Base-by-base conservation (phyloP, 2,329 filamentous ascomycete genomes). In the Massarina eburnea region DNA sequence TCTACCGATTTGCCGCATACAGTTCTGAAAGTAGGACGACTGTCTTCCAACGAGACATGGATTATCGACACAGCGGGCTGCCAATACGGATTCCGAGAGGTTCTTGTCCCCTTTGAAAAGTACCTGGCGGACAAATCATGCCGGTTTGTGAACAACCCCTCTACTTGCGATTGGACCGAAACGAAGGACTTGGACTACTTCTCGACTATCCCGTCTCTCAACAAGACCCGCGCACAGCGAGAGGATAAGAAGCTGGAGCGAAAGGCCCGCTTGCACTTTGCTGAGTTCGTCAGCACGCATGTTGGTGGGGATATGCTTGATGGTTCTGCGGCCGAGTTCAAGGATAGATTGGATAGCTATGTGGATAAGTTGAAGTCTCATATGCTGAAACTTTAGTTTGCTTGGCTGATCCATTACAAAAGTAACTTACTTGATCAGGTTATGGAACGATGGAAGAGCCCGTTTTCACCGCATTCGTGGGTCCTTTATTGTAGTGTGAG, bases 111-210 rank as follows among this genome's bases (percentile, higher is more conserved):
- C 8, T 45, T 41, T 41, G 43, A 45, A 17, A 41, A 33, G 37
- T 45, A 45, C 37, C 14, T 45, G 38, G 26, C 43, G 19, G 43
- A 45, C 26, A 45, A 41, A 21, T 41, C 27, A 41, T 30, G 43
- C 20, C 10, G 19, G 19, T 33, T 41, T 39, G 9, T 33, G 37
- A 32, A 20, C 36, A 37, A 22, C 10, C 43, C 43, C 3, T 24
- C 38, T 24, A 40, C 43, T 33, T 45, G 41, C 43, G 43, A 45
- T 35, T 21, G 37, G 26, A 46, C 38, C 30, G 44, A 46, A 37
- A 46, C 44, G 17, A 46, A 46, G 33, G 44, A 46, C 39, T 46
- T 46, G 39, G 44, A 46, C 39, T 46, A 43, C 39, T 46, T 43
- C 21, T 35, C 44, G 20, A 43, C 44, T 29, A 29, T 46, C 36